Base-by-base conservation (phyloP, 768 basidiomycete species). In the Scleroderma citrinum region DNA sequence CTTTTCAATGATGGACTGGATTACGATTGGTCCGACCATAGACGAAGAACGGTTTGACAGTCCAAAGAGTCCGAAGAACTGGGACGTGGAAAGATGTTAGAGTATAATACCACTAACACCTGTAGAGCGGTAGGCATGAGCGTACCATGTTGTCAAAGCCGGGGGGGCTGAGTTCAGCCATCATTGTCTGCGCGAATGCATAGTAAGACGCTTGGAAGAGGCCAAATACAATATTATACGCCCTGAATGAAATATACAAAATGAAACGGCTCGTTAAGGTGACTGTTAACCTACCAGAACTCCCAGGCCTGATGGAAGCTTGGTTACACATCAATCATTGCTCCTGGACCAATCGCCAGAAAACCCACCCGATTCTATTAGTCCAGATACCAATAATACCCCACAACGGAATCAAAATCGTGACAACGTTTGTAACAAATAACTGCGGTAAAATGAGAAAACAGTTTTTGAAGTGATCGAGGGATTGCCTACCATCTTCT, bases 351-450 rank as follows among this genome's bases (percentile, higher is more conserved):
- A 3, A 16, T 13, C 5, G 13, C 35, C 4, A 36, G 13, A 12
- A 29, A 29, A 61, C 76, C 17, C 55, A 86, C 82, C 89, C 89
- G 42, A 92, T 56, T 50, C 75, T 85, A 8, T 68, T 53, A 0
- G 88, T 89, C 87, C 89, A 89, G 40, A 92, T 80, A 1, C 89
- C 87, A 37, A 90, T 73, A 85, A 87, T 85, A 14, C 87, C 86
- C 89, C 89, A 92, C 7, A 90, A 70, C 2, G 88, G 88, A 44
- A 92, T 89, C 40, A 90, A 34, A 23, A 89, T 76, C 4, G 85
- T 85, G 5, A 84, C 78, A 0, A 87, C 76, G 54, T 87, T 90
- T 3, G 87, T 89, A 0, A 86, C 76, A 13, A 83, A 68, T 57
- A 91, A 90, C 85, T 90, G 32, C 5, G 8, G 26, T 29, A 29